These are phyloP conservation scores for Candida germanica DNA, from an alignment of 805 yeast species.

Conservation along the genomic window DNA sequence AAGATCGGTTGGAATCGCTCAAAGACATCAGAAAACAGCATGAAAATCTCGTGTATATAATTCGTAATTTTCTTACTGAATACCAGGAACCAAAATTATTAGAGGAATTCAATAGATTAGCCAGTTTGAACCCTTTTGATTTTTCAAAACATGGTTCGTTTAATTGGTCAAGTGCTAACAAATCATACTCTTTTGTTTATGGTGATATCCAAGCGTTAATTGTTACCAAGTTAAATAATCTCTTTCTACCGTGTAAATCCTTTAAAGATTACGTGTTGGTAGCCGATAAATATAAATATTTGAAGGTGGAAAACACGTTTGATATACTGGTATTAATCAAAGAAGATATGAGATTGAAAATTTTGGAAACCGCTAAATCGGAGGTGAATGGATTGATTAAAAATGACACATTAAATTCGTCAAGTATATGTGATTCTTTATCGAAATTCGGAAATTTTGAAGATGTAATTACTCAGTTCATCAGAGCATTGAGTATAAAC, in stretches of 20 bases:
- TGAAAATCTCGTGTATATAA: conserved; percentile 42
- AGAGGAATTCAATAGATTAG: conserved; percentile 29
- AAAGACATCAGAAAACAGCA: conserved; percentile 51
- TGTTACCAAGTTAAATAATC: conserved; percentile 20
- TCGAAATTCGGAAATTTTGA: not conserved
- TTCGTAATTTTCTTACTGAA: conserved; percentile 16
- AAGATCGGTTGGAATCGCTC: conserved; percentile 43
- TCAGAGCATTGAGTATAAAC: conserved; percentile 18
- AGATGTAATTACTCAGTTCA: conserved; percentile 6
- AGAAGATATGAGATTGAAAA: conserved; percentile 33
- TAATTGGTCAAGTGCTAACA: conserved; percentile 28
- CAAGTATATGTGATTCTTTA: not conserved
- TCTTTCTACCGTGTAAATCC: conserved; percentile 22
- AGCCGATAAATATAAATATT: conserved; percentile 20
- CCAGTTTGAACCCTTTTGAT: conserved; percentile 29
- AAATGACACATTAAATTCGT: conserved; percentile 10
- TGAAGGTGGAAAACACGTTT: conserved; percentile 11
- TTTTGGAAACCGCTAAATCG: conserved; percentile 25
- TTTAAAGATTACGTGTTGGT: conserved; percentile 28
- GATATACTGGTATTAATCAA: conserved; percentile 26
- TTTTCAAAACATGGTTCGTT: conserved; percentile 28
- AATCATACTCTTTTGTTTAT: conserved; percentile 21
- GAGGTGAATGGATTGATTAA: conserved; percentile 23
- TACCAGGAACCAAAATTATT: conserved; percentile 17
- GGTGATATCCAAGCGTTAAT: conserved; percentile 21